Evolutionary conservation across 2,329 filamentous ascomycete genomes (phyloP), one percentile per base, ranked within the genome.

Genomic region (Epichloe elymi): DNA sequence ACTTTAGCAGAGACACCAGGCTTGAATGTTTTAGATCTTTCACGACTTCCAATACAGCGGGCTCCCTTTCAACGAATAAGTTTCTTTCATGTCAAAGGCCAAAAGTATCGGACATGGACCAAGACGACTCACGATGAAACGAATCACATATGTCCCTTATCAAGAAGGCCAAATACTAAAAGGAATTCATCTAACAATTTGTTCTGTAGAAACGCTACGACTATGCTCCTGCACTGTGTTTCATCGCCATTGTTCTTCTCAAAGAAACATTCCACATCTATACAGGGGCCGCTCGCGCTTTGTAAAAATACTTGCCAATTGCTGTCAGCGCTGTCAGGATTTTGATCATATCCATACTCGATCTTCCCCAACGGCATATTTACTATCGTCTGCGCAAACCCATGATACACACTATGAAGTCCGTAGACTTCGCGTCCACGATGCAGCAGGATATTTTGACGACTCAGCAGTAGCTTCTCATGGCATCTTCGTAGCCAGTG

Each of bases 401-500:
- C 36, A n/a, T 38, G 36, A 14, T 38, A 38, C 36, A n/a, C 14
- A n/a, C 12, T 8, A 5, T 3, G 14, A n/a, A 1, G 36, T 38
- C 36, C 36, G 36, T 7, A 14, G 1, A 37, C 36, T n/a, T 14
- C 5, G 36, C 5, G 36, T 37, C 36, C 10, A 30, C 26, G 8
- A 10, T 11, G 8, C 26, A 30, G 26, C 26, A 4, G 26, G 26
- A 30, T 30, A 30, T 10, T 30, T 30, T 30, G 26, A 42, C 11
- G 40, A 12, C 19, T 50, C 66, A 83, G 52, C 78, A 83, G 59
- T 93, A 93, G 61, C 83, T 86, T 57, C 85, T 76, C 88, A 93
- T 91, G 0, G 86, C 87, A 63, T 93, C 88, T 57, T 86, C 72
- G 59, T 88, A 94, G 0, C 88, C 88, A 0, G 78, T 74, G 0